Evolutionary conservation across 805 yeast species (phyloP), one percentile per base, ranked within the genome.

Genomic region (Teunomyces panamensis): DNA sequence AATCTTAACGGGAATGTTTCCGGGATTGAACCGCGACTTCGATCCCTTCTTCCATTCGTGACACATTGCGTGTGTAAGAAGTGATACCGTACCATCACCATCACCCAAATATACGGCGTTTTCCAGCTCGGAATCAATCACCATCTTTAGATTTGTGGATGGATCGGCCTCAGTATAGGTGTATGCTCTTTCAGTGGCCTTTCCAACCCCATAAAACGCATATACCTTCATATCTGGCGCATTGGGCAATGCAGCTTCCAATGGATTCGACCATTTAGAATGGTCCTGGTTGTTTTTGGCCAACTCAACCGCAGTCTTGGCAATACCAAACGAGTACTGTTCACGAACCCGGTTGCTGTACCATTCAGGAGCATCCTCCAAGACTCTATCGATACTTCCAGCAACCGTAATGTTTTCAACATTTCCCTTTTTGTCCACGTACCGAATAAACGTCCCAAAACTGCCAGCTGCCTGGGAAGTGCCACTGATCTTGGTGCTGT

Each of bases 131-230:
- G 79, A 67, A 55, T 87, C 89, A 44, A 94, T 88, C 0, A 92
- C 79, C 47, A 87, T 77, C 51, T 86, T 82, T 52, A 92, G 69
- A 4, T 60, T 60, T 28, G 81, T 77, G 0, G 72, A 67, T 47
- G 80, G 78, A 50, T 81, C 80, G 5, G 70, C 73, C 47, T 86
- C 87, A 46, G 80, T 82, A 67, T 94, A 94, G 30, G 83, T 80
- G 67, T 94, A 94, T 0, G 96, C 91, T 39, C 99, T 77, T 65
- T 94, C 99, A 0, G 99, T 92, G 17, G 96, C 95, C 54, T 90
- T 92, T 6, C 97, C 96, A n/a, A 90, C 89, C 4, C 99, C 99
- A 59, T 94, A 94, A 59, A 94, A 84, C 60, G 97, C 89, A 66
- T 74, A 94, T 8, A 90, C 74, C 54, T 88, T 87, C 85, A 94